Evolutionary conservation across 2,329 filamentous ascomycete genomes (phyloP), one percentile per base, ranked within the genome.

Genomic region (Didymella segeticola): DNA sequence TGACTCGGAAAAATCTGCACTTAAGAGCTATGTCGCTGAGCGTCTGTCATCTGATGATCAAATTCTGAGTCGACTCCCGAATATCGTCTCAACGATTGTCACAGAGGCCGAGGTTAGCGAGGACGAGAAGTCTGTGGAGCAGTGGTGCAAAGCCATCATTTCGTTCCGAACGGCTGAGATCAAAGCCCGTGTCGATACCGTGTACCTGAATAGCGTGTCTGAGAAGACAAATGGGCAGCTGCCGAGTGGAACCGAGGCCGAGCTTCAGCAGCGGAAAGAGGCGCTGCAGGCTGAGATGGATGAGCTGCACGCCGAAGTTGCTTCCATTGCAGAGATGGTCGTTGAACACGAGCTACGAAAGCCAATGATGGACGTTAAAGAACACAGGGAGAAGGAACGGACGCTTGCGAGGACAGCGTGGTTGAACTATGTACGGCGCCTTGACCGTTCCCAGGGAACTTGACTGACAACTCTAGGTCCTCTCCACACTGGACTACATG

Each of bases 271-370:
- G 3, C 81, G 83, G 20, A 79, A 83, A 20, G 73, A 74, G 6
- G 80, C 80, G 1, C 68, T 89, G 2, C 82, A 87, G 62, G 82
- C 83, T 26, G 88, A 90, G 64, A 77, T 91, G 1, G 86, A 89
- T 60, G 89, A 86, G 4, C 77, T 91, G 3, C 87, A 89, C 61
- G 78, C 86, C 0, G 89, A 91, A 66, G 86, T 91, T 33, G 76
- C 88, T 0, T 84, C 87, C 0, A 85, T 91, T 2, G 83, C 87
- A 6, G 84, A 89, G 57, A 90, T 91, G 84, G 85, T 87, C 0
- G 80, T 87, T 1, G 86, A 90, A 60, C 83, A 88, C 62, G 85
- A 89, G 66, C 82, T 87, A 60, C 78, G 88, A 5, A 82, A 85
- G 54, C 87, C 88, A 0, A 84, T 87, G 1, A 73, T 84, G 5